A percentile compares a stretch with the other conserved stretches of the same genome.
These are phyloP conservation scores for Daldinia grandis DNA, from an alignment of 495 filamentous ascomycete genomes.

Conservation along the genomic window DNA sequence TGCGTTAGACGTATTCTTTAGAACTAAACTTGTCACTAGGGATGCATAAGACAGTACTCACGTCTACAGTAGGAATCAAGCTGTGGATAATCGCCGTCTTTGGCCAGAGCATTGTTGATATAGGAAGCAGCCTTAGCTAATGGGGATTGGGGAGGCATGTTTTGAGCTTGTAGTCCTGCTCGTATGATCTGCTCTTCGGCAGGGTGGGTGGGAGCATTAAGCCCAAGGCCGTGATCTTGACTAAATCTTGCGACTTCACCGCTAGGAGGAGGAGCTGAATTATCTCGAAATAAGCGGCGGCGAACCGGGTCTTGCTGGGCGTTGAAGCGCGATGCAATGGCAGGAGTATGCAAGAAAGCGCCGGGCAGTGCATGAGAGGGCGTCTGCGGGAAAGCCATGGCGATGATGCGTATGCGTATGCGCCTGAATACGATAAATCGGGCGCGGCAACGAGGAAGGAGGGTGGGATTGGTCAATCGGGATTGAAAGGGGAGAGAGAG, in stretches of 20 bases:
- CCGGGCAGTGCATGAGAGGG: constrained; percentile 75
- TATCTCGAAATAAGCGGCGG: constrained; percentile 52
- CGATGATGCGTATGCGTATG: constrained; percentile 23
- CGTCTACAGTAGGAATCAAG: constrained; percentile 89
- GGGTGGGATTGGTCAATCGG: constrained; percentile 10
- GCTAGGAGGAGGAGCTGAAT: constrained; percentile 9
- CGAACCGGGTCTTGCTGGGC: constrained; percentile 48
- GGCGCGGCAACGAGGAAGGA: constrained; percentile 13
- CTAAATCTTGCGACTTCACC: constrained; percentile 32
- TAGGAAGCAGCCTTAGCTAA: constrained; percentile 81
- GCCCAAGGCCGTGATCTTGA: constrained; percentile 43
- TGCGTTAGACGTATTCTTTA: constrained; percentile 51
- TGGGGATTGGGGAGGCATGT: constrained; percentile 60
- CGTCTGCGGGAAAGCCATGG: constrained; percentile 69
- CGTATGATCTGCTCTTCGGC: constrained; percentile 30
- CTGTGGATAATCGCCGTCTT: constrained; percentile 84
- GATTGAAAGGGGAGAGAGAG: constrained; percentile 41
- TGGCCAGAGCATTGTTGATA: constrained; percentile 78
- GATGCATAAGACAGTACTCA: constrained; percentile 58
- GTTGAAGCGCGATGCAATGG: constrained; percentile 51
- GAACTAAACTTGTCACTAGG: neutral
- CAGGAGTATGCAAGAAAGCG: constrained; percentile 77
- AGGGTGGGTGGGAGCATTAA: constrained; percentile 42
- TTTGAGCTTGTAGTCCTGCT: constrained; percentile 39
- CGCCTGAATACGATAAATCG: constrained; percentile 17